Evolutionary conservation across 2,329 filamentous ascomycete genomes (phyloP), one percentile per base, ranked within the genome.

Genomic region (Neofusicoccum parvum): DNA sequence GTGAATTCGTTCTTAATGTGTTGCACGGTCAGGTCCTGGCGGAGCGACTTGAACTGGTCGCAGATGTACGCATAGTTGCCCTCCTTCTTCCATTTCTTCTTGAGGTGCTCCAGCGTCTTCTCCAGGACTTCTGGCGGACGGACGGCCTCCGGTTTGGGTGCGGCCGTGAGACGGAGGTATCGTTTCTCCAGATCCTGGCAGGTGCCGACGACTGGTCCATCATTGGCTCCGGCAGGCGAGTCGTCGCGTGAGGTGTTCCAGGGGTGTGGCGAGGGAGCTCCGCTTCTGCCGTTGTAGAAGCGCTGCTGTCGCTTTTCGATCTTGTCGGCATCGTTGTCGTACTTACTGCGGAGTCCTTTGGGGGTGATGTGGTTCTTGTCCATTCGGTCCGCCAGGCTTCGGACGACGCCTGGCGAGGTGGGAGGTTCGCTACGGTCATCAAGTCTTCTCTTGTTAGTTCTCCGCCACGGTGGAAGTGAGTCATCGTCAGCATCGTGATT

Each of bases 21-120:
- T 80, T 99, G 95, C 64, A 99, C 95, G 45, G 95, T 99, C 77
- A 99, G 86, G 82, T 99, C 95, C 84, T 99, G 95, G 67, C 95
- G 92, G 78, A 99, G 86, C 15, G 95, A 97, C 80, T 99, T 99
- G 85, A 99, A 96, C 85, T 99, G 95, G 77, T 99, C 94, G 86
- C 95, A 98, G 69, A 97, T 96, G 80, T 97, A 99, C 71, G 88
- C 89, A 80, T 99, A 99, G 80, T 98, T 97, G 80, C 89, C 90
- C 73, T 97, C 93, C 71, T 89, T 88, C 75, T 89, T 91, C 95
- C 95, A 99, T 81, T 96, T 98, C 82, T 90, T 91, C 83, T 96
- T 96, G 69, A 99, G 82, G 56, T 96, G 82, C 71, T 96, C 92
- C 78, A 99, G 80, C 5, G 94, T 94, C 80, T 95, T 89, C 70